Conservation (phyloP, 2,329 filamentous ascomycete genomes). For the Colletotrichum nymphaeae region DNA sequence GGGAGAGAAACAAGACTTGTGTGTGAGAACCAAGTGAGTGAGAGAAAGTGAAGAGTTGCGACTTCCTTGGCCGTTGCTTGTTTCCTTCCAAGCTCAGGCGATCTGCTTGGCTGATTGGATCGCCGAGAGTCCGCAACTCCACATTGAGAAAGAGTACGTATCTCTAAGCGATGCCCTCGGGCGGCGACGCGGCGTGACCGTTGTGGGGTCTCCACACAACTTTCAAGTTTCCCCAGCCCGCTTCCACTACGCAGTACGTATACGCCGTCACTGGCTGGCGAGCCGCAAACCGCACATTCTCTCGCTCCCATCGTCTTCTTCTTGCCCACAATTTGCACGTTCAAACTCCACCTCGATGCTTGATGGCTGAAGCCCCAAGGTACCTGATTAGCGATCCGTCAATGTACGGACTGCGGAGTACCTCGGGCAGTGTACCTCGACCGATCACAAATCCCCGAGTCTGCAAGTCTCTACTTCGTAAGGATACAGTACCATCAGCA, state of each 20-base stretch:
- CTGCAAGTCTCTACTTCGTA: not conserved
- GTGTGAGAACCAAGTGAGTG: no score
- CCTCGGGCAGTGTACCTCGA: not conserved
- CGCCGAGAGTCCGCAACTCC: not conserved
- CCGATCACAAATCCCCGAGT: not conserved
- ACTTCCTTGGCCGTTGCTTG: constrained; percentile 7
- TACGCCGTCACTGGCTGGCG: no score
- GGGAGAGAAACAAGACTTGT: no score
- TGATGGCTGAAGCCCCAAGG: no score
- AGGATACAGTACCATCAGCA: no score
- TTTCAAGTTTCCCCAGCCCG: not conserved
- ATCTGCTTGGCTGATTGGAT: not conserved
- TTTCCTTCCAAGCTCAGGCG: not conserved
- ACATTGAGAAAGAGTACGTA: not conserved
- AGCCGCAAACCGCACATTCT: not conserved
- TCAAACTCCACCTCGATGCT: not conserved
- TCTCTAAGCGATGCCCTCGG: not conserved
- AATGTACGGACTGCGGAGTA: no score
- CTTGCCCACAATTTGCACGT: not conserved
- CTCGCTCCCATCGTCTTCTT: not conserved
- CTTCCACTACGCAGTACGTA: no score
- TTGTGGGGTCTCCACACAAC: not conserved
- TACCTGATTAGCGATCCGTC: not conserved
- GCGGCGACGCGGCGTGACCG: not conserved
- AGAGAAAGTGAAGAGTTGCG: not conserved